Conservation (phyloP, 192 early-diverging fungal genomes). For the Linnemannia elongata region DNA sequence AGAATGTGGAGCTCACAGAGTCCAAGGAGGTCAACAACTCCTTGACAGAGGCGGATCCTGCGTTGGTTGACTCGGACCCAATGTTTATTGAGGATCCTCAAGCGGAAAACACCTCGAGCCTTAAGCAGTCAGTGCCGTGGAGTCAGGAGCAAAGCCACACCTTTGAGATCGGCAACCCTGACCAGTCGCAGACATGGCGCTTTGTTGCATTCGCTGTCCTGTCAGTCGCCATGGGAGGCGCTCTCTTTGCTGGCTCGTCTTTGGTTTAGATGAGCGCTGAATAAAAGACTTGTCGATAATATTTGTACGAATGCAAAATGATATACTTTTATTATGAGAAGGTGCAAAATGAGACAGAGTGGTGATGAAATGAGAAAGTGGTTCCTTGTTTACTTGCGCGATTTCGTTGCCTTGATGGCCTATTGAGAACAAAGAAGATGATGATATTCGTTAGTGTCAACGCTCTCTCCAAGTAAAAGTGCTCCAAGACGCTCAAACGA, state of each 20-base stretch:
- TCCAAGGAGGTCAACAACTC: slow-evolving; percentile 8
- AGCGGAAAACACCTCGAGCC: not conserved
- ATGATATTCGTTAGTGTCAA: not conserved
- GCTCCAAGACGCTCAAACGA: not conserved
- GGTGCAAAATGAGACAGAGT: slow-evolving; percentile 21
- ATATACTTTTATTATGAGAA: slow-evolving; percentile 47
- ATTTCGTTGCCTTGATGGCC: slow-evolving; percentile 55
- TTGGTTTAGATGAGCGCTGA: not conserved
- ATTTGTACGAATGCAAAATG: slow-evolving; percentile 28
- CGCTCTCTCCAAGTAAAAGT: not conserved
- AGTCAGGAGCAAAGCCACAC: slow-evolving; percentile 29
- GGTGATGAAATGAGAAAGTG: not conserved
- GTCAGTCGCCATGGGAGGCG: slow-evolving; percentile 29
- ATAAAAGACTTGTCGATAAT: not conserved
- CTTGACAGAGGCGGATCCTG: not conserved
- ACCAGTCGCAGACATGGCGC: slow-evolving; percentile 34
- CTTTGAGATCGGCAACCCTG: slow-evolving; percentile 48
- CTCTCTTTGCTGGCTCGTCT: slow-evolving; percentile 22
- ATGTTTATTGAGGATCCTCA: not conserved
- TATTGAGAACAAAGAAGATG: not conserved
- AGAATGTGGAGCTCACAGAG: slow-evolving; percentile 88
- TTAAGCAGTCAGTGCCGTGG: not conserved
- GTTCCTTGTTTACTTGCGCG: slow-evolving; percentile 31
- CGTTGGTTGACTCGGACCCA: slow-evolving; percentile 11
- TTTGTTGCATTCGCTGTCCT: slow-evolving; percentile 30